Evolutionary conservation across 2,329 filamentous ascomycete species (phyloP), one percentile per base, ranked within the genome.

Genomic region (Bipolaris zeicola): DNA sequence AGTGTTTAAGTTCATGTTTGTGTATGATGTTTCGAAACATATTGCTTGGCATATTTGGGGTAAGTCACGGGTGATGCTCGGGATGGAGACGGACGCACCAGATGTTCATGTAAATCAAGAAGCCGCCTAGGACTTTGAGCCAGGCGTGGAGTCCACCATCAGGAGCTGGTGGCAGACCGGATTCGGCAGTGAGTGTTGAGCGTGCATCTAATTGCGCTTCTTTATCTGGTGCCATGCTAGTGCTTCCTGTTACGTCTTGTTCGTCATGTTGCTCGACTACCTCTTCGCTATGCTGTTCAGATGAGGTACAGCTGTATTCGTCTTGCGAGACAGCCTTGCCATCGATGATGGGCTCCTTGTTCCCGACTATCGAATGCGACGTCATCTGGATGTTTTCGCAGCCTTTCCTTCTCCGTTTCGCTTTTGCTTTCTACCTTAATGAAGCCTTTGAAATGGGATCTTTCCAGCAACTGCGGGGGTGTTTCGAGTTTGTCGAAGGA

Each of bases 81-180:
- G 28, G 13, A 38, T n/a, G 2, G 13, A 11, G 6, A 22, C 5
- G n/a, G 11, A 56, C 60, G 36, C n/a, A 75, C 73, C 73, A 76
- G 6, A 76, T 76, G 31, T 76, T 76, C 34, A 75, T 75, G 46
- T 76, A 77, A 28, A 76, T 68, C 49, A 77, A 58, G 52, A 77
- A 76, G 3, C 74, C 74, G 6, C 74, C 74, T 26, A 76, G 66
- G 0, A 76, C 74, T 55, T 76, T 76, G 14, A 77, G 55, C 74
- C 74, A 77, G 0, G 74, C 74, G 39, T 76, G 73, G 0, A 77
- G 53, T 16, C 74, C 74, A 7, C 74, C 74, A 60, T 77, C 74
- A 13, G 74, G 74, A 3, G 73, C 67, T 26, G 67, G 59, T n/a
- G 71, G 72, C 11, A 73, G 62, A 11, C 62, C 62, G 7, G 69